Evolutionary conservation across 1,284 basidiomycete genomes (phyloP).

Genomic region (Boletellus deceptivus): DNA sequence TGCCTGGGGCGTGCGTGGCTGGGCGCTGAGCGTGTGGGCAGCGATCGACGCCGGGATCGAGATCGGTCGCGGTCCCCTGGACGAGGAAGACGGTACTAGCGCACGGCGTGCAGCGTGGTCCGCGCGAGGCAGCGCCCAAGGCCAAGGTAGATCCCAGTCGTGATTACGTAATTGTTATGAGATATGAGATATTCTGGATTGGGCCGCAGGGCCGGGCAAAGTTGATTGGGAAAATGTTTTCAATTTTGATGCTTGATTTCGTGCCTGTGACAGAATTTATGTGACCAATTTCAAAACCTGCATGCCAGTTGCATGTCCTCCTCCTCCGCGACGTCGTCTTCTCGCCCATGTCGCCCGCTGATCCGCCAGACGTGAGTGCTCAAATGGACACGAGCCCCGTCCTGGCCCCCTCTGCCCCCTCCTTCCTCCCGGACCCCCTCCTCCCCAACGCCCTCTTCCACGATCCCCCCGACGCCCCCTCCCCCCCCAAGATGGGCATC

Average conservation of each 20-base stretch:
- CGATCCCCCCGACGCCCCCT: neutral
- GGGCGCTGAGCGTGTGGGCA: constrained; percentile 16
- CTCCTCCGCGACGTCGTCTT: neutral
- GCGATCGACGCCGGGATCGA: constrained; percentile 66
- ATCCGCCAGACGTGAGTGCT: constrained; percentile 9
- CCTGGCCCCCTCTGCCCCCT: constrained; percentile 7
- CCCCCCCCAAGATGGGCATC: neutral
- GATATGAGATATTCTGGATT: constrained; percentile 12
- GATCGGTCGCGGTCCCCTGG: constrained; percentile 80
- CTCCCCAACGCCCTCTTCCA: neutral
- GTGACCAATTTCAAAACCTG: constrained; percentile 20
- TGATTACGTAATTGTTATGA: constrained; percentile 28
- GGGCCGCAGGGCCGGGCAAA: constrained; percentile 20
- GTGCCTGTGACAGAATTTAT: constrained; percentile 40
- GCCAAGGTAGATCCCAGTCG: constrained; percentile 2
- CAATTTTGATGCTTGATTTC: constrained; percentile 24
- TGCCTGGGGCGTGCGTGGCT: neutral
- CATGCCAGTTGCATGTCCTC: constrained; percentile 26
- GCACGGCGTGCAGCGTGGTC: constrained; percentile 25
- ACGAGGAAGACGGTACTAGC: constrained; percentile 58
- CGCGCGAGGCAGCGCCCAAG: constrained; percentile 20
- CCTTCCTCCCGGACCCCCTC: constrained; percentile 8
- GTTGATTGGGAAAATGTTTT: constrained; percentile 31
- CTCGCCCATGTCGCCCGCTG: constrained; percentile 15
- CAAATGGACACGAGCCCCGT: constrained; percentile 19